Conservation (phyloP, 83 land plant species). For the Isoetes engelmannii region DNA sequence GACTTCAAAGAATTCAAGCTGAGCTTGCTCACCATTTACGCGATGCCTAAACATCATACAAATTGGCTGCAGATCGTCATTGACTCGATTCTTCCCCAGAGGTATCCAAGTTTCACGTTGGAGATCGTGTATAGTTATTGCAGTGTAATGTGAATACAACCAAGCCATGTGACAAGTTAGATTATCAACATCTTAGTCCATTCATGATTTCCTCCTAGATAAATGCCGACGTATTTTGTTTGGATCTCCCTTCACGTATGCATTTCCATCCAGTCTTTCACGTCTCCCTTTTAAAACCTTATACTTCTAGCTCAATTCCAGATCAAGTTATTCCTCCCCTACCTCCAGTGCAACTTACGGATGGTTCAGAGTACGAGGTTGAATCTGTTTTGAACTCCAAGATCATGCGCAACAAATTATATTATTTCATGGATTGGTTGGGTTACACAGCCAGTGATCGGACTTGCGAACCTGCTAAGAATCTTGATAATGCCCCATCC, state of each 20-base stretch:
- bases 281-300: constrained; percentile 8
- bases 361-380: constrained; percentile 12
- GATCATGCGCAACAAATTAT: constrained; percentile 1
- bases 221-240: constrained; percentile 5
- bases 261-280: constrained; percentile 8
- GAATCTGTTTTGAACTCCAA: constrained; percentile 12
- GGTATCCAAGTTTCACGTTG: no score
- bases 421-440: constrained; percentile 11
- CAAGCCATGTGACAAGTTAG: no score
- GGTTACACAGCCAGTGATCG: not conserved
- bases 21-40: not conserved
- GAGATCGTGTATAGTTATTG: no score
- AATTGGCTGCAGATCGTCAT: not conserved
- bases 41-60: not conserved
- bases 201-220: not conserved
- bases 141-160: no score
- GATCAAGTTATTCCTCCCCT: constrained; percentile 7
- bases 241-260: constrained; percentile 6
- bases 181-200: no score
- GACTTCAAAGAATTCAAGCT: not conserved
- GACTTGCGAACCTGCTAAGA: not conserved
- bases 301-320: constrained; percentile 2
- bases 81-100: no score
- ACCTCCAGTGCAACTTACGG: constrained; percentile 5
- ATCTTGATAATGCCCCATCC: not conserved